phyloP scores from a whole-genome alignment of 139 green algal genomes.

The Choricystis sp. region DNA sequence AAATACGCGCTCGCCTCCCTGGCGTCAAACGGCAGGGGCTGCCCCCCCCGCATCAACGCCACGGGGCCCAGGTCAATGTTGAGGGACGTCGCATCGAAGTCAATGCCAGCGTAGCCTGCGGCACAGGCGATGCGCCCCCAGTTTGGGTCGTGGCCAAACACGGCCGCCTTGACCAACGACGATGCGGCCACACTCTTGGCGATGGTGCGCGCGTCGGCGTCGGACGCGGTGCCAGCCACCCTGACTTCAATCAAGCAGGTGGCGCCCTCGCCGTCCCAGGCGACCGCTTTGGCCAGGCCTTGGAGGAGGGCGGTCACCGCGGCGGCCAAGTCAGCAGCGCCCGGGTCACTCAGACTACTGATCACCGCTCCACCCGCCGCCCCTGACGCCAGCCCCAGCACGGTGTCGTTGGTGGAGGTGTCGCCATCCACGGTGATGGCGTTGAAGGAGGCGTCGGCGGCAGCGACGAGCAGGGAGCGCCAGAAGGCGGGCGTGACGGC shows the following conservation, averaged over 20 bases:
- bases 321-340: slow-evolving; percentile 54
- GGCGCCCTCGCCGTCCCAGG: slow-evolving; percentile 96
- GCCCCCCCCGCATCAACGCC: slow-evolving; percentile 78
- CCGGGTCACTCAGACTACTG: slow-evolving; percentile 7
- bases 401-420: slow-evolving; percentile 71
- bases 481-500: slow-evolving; percentile 54
- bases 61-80: slow-evolving; percentile 63
- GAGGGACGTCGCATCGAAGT: slow-evolving; percentile 68
- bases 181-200: slow-evolving; percentile 63
- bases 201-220: slow-evolving; percentile 45
- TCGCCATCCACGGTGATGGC: slow-evolving; percentile 67
- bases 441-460: slow-evolving; percentile 60
- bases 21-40: slow-evolving; percentile 86
- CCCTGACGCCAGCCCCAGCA: slow-evolving; percentile 58
- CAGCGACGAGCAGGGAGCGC: slow-evolving; percentile 53
- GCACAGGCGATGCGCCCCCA: slow-evolving; percentile 93
- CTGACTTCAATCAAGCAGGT: slow-evolving; percentile 85
- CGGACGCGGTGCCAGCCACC: slow-evolving; percentile 22
- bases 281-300: slow-evolving; percentile 87
- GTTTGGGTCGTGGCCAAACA: slow-evolving; percentile 97
- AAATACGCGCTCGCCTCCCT: slow-evolving; percentile 74
- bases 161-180: slow-evolving; percentile 75
- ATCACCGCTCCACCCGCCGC: slow-evolving; percentile 40
- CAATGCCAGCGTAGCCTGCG: slow-evolving; percentile 75
- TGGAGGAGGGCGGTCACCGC: slow-evolving; percentile 78